Evolutionary conservation across 768 basidiomycete genomes (phyloP).

Genomic region (Holtermannia corniformis): DNA sequence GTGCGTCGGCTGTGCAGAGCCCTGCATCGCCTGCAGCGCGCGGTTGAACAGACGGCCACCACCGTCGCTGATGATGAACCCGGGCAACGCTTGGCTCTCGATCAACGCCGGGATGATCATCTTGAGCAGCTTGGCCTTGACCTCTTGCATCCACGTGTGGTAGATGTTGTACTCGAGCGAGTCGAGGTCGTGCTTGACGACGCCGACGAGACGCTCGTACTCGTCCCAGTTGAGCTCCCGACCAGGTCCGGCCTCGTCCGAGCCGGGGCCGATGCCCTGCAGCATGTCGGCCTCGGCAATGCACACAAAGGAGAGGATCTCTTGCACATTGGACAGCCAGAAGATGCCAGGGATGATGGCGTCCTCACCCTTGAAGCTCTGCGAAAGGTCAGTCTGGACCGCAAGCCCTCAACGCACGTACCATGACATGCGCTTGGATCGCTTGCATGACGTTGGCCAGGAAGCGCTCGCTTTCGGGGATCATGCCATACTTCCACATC

Average conservation of each 20-base stretch:
- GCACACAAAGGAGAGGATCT: conserved; percentile 97
- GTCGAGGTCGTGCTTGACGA: conserved; percentile 97
- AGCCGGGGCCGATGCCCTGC: conserved; percentile 93
- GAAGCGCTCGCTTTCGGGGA: conserved; percentile 93
- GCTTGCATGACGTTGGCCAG: conserved; percentile 98
- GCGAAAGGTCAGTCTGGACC: no score
- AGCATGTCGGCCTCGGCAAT: conserved; percentile 98
- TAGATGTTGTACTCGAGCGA: conserved; percentile 99
- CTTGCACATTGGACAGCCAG: conserved; percentile 99
- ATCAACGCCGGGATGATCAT: conserved; percentile 99
- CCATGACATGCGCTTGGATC: conserved; percentile 96
- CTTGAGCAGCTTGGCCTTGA: conserved; percentile 88
- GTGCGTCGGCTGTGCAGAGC: conserved; percentile 57
- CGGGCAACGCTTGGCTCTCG: conserved; percentile 93
- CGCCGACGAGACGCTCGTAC: conserved; percentile 91
- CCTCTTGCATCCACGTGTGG: conserved; percentile 98
- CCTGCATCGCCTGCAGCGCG: conserved; percentile 69
- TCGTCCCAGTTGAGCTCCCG: conserved; percentile 93
- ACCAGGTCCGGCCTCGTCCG: conserved; percentile 48
- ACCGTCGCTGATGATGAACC: conserved; percentile 92
- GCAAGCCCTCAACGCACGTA: conserved; percentile 43
- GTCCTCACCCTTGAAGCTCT: conserved; percentile 75
- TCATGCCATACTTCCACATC: conserved; percentile 99
- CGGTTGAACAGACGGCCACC: conserved; percentile 89
- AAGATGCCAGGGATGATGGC: conserved; percentile 93